Evolutionary conservation across 306 rosid species (phyloP).

Genomic region (Inga oerstediana): DNA sequence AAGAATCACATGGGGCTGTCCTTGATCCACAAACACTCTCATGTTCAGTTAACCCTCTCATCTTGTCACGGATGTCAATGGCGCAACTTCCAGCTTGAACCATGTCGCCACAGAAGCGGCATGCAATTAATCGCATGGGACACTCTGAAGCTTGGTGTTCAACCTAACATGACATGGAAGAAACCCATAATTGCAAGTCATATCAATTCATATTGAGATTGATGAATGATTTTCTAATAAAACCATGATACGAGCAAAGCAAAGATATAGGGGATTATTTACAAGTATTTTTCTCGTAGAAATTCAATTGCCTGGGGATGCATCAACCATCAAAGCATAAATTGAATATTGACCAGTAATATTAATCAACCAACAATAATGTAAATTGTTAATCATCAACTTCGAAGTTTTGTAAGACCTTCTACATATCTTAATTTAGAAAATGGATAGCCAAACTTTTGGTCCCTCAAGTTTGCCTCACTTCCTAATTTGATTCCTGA

Average conservation of each 20-base stretch:
- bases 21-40: constrained; percentile 95
- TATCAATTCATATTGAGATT: background rate
- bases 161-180: constrained; percentile 51
- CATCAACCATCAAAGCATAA: background rate
- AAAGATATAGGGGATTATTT: background rate
- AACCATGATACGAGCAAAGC: no score
- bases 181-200: background rate
- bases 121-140: constrained; percentile 73
- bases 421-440: background rate
- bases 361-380: constrained; percentile 8
- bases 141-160: constrained; percentile 80
- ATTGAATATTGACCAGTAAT: constrained; percentile 7
- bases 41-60: constrained; percentile 91
- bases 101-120: constrained; percentile 97
- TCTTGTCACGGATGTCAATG: constrained; percentile 70
- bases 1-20: constrained; percentile 94
- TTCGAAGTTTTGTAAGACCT: background rate
- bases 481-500: background rate
- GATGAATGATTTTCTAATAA: background rate
- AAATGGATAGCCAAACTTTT: background rate
- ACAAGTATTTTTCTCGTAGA: background rate
- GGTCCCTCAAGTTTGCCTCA: background rate
- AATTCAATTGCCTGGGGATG: background rate
- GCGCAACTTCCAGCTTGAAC: constrained; percentile 93
- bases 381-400: background rate